A percentile compares a stretch with the other conserved stretches of the same genome.
phyloP scores from a whole-genome alignment of 805 yeast genomes.

The Cyberlindnera suaveolens region DNA sequence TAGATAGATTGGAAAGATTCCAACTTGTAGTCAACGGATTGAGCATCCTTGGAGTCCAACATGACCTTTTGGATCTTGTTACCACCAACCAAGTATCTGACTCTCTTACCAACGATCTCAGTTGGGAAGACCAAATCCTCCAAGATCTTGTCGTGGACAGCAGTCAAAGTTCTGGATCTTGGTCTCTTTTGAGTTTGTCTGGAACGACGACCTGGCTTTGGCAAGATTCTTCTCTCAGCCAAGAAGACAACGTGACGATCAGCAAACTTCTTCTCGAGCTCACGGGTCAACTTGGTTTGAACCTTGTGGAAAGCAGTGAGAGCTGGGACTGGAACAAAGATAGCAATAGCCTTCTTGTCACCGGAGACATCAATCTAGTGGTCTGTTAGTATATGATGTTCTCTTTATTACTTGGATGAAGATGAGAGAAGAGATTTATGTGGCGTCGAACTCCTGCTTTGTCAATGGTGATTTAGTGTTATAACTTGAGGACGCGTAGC shows the following conservation, averaged over 20 bases:
- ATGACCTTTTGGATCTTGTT: slow-evolving; percentile 96
- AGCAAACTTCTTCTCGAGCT: slow-evolving; percentile 99
- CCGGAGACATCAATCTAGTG: slow-evolving; percentile 82
- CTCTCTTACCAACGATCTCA: slow-evolving; percentile 98
- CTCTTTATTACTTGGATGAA: neutral
- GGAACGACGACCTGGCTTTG: slow-evolving; percentile 96
- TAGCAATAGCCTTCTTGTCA: slow-evolving; percentile 97
- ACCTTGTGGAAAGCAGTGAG: slow-evolving; percentile 92
- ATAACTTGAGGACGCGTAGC: too few species aligned
- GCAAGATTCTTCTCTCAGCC: slow-evolving; percentile 99
- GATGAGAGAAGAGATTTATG: neutral
- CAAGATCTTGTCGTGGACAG: slow-evolving; percentile 97
- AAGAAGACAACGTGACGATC: slow-evolving; percentile 99
- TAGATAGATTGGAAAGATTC: slow-evolving; percentile 99
- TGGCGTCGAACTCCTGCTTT: neutral
- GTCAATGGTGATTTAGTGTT: too few species aligned
- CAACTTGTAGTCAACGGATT: slow-evolving; percentile 95
- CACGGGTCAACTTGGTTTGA: slow-evolving; percentile 96
- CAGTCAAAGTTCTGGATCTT: slow-evolving; percentile 97
- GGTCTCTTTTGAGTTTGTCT: slow-evolving; percentile 98
- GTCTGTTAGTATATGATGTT: slow-evolving; percentile 16
- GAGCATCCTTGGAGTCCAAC: slow-evolving; percentile 96
- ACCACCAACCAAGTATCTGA: slow-evolving; percentile 98
- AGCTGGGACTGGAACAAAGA: slow-evolving; percentile 97
- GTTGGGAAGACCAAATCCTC: slow-evolving; percentile 99